Evolutionary conservation across 2,329 filamentous ascomycete genomes (phyloP).

Genomic region (Botrytis medusae): DNA sequence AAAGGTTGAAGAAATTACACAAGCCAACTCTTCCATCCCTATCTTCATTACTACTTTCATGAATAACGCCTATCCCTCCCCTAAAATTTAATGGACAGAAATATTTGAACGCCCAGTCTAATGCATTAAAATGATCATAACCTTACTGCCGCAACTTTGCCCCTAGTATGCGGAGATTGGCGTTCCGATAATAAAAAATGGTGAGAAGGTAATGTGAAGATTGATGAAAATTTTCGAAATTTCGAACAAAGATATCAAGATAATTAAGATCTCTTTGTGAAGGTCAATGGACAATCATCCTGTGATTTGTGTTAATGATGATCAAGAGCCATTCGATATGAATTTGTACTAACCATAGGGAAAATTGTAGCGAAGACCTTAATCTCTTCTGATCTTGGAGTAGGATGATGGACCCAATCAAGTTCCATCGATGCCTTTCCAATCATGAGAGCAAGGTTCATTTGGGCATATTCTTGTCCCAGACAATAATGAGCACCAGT

Average conservation of each 20-base stretch:
- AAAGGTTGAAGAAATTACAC: neutral
- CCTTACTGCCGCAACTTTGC: constrained; percentile 15
- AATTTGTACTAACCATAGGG: constrained; percentile 68
- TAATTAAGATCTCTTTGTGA: constrained; percentile 19
- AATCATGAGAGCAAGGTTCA: constrained; percentile 85
- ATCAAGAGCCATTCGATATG: neutral
- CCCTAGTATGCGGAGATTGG: constrained; percentile 15
- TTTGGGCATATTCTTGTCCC: constrained; percentile 85
- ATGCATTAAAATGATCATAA: constrained; percentile 20
- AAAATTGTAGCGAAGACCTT: constrained; percentile 99
- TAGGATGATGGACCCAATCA: constrained; percentile 88
- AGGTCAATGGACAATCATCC: constrained; percentile 24
- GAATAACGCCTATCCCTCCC: constrained; percentile 6
- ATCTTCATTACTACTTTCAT: constrained; percentile 12
- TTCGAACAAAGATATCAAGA: neutral
- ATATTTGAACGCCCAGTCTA: constrained; percentile 15
- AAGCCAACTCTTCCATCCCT: neutral
- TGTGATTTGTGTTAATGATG: constrained; percentile 15
- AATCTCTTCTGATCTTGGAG: constrained; percentile 84
- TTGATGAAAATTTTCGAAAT: neutral
- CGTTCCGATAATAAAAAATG: constrained; percentile 11
- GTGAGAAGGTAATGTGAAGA: constrained; percentile 7
- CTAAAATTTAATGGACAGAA: constrained; percentile 18
- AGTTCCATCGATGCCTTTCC: constrained; percentile 85
- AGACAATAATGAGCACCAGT: constrained; percentile 96